These are phyloP conservation scores for Neurospora discreta DNA, from an alignment of 495 filamentous ascomycete genomes.

Conservation along the genomic window DNA sequence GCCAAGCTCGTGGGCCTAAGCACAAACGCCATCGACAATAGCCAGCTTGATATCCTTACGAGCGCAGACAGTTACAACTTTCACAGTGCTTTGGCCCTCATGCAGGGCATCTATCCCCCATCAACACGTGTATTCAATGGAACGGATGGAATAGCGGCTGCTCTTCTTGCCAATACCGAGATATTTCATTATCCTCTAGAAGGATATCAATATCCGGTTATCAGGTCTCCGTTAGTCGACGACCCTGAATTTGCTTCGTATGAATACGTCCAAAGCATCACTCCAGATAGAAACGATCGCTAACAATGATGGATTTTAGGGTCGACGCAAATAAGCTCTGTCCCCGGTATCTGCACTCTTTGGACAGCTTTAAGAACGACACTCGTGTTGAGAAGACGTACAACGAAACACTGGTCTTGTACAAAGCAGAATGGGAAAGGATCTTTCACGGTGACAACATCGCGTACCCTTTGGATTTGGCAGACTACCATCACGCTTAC, in stretches of 20 bases:
- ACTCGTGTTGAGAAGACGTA: conserved; percentile 8
- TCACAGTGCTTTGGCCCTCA: conserved; percentile 26
- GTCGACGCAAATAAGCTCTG: conserved; percentile 23
- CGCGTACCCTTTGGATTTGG: conserved; percentile 13
- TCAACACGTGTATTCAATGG: conserved; percentile 13
- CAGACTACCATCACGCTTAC: conserved; percentile 31
- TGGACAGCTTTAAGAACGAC: conserved; percentile 15
- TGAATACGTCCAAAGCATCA: background rate
- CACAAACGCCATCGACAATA: conserved; percentile 26
- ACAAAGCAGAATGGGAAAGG: conserved; percentile 19
- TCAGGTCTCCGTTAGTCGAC: conserved; percentile 15
- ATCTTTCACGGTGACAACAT: conserved; percentile 13
- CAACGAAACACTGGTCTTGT: conserved; percentile 21
- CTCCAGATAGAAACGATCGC: background rate
- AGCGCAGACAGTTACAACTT: conserved; percentile 22
- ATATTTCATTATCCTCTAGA: conserved; percentile 25
- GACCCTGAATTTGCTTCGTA: conserved; percentile 29
- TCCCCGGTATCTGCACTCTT: conserved; percentile 17
- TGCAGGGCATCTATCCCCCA: conserved; percentile 36
- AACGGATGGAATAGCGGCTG: conserved; percentile 21
- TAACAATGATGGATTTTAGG: conserved; percentile 7
- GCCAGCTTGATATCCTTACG: conserved; percentile 24
- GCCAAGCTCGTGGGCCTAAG: conserved; percentile 23
- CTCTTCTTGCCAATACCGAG: conserved; percentile 18
- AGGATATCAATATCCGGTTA: conserved; percentile 34